Evolutionary conservation across 2,329 filamentous ascomycete genomes (phyloP).

Genomic region (Cryphonectria naterciae): DNA sequence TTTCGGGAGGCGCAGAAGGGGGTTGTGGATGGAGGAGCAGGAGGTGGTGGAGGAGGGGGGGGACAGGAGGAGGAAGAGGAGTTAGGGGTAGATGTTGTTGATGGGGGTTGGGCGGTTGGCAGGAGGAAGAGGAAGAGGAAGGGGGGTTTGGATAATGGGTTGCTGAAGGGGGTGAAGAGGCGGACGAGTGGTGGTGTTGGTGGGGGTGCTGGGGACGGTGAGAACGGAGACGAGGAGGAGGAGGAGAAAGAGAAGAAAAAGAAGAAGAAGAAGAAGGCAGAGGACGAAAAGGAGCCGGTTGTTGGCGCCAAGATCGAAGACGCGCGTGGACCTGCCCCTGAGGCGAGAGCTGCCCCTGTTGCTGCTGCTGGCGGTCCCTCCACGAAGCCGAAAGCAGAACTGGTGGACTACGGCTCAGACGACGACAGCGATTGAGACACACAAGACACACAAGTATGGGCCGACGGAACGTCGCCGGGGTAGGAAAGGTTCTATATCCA

Average conservation of each 20-base stretch:
- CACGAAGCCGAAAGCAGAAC: constrained; percentile 40
- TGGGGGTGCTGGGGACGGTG: neutral
- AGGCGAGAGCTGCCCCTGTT: constrained; percentile 29
- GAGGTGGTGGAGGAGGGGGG: too few relatives aligned
- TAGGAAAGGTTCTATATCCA: too few relatives aligned
- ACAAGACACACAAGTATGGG: neutral
- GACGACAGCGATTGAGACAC: constrained; percentile 45
- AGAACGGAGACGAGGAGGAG: constrained; percentile 22
- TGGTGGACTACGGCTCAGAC: constrained; percentile 63
- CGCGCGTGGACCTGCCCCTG: constrained; percentile 32
- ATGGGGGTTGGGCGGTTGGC: constrained; percentile 15
- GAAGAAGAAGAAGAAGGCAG: constrained; percentile 5
- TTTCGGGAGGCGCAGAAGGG: constrained; percentile 58
- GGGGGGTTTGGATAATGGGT: constrained; percentile 24
- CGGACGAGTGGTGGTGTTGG: constrained; percentile 16
- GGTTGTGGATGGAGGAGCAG: constrained; percentile 29
- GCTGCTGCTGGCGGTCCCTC: constrained; percentile 11
- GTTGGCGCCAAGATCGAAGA: neutral
- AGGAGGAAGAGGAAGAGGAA: constrained; percentile 23
- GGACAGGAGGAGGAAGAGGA: constrained; percentile 17
- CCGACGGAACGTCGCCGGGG: neutral
- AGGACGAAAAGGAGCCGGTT: constrained; percentile 9
- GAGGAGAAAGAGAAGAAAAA: constrained; percentile 17
- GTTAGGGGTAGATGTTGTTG: neutral
- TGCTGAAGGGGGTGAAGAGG: constrained; percentile 32